These are phyloP conservation scores for Aureobasidium leucospermi DNA, from an alignment of 2,329 filamentous ascomycete genomes.

Conservation along the genomic window DNA sequence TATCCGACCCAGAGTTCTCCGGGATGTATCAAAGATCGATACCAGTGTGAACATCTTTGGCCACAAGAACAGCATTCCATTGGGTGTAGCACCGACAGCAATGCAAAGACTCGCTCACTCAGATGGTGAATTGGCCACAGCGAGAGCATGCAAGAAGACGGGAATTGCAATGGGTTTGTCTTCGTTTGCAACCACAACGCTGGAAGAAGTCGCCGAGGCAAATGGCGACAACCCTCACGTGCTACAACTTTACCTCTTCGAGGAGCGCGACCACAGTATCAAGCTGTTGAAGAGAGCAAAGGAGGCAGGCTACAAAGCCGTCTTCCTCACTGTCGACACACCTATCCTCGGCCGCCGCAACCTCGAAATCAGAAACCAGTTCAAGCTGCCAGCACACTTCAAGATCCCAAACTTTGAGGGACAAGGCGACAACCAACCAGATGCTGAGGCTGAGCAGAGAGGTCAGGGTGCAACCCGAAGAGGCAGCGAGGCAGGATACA, in stretches of 20 bases:
- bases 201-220: slow-evolving; percentile 44
- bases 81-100: slow-evolving; percentile 48
- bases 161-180: slow-evolving; percentile 44
- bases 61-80: slow-evolving; percentile 37
- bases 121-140: slow-evolving; percentile 46
- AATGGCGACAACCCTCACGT: slow-evolving; percentile 38
- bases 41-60: slow-evolving; percentile 42
- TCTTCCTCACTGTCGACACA: slow-evolving; percentile 51
- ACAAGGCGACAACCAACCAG: slow-evolving; percentile 18
- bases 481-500: slow-evolving; percentile 21
- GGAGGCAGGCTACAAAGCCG: slow-evolving; percentile 44
- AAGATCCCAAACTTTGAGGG: slow-evolving; percentile 30
- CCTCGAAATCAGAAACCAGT: slow-evolving; percentile 49
- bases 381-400: slow-evolving; percentile 32
- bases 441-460: slow-evolving; percentile 15
- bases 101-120: slow-evolving; percentile 47
- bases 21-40: slow-evolving; percentile 33
- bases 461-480: slow-evolving; percentile 13
- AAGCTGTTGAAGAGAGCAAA: slow-evolving; percentile 29
- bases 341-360: slow-evolving; percentile 48
- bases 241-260: slow-evolving; percentile 50
- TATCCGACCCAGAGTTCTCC: slow-evolving; percentile 33
- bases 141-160: slow-evolving; percentile 39
- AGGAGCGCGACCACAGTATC: slow-evolving; percentile 45
- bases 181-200: slow-evolving; percentile 39